These are phyloP conservation scores for Clathrospora elynae DNA, from an alignment of 2,329 filamentous ascomycete genomes.

Conservation along the genomic window DNA sequence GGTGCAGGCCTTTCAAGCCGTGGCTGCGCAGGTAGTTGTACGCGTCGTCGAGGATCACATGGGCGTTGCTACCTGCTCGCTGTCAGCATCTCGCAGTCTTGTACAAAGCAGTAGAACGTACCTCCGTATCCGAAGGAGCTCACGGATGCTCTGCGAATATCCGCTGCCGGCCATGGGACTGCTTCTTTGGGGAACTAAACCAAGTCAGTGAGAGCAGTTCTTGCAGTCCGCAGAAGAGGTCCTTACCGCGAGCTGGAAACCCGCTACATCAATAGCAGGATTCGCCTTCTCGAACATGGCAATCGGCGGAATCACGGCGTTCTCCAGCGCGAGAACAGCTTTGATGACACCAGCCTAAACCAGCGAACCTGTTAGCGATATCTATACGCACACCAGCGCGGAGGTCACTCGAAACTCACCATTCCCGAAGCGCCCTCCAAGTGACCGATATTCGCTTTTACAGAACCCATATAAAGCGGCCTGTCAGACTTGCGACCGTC, in stretches of 20 bases:
- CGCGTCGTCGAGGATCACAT: slow-evolving; percentile 23
- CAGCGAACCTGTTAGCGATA: no score
- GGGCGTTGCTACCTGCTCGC: slow-evolving; percentile 20
- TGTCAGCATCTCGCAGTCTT: no score
- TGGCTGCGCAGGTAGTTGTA: slow-evolving; percentile 8
- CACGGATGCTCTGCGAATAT: slow-evolving; percentile 11
- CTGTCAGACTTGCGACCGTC: background rate
- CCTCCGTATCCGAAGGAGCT: slow-evolving; percentile 22
- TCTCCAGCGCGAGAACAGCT: slow-evolving; percentile 41
- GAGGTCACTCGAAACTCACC: no score
- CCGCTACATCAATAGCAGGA: slow-evolving; percentile 14
- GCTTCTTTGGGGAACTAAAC: slow-evolving; percentile 13
- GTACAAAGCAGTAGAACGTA: no score
- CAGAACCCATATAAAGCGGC: slow-evolving; percentile 14
- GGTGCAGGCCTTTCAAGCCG: slow-evolving; percentile 1
- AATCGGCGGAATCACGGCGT: slow-evolving; percentile 35
- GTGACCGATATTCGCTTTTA: slow-evolving; percentile 33
- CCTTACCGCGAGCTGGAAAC: slow-evolving; percentile 6
- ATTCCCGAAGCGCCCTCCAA: slow-evolving; percentile 25
- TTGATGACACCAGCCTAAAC: slow-evolving; percentile 29
- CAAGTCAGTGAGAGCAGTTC: no score
- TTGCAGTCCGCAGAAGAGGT: no score
- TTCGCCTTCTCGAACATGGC: slow-evolving; percentile 26
- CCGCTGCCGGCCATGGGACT: slow-evolving; percentile 11
- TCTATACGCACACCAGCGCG: no score